Evolutionary conservation across 2,329 filamentous ascomycete genomes (phyloP).

Genomic region (Westerdykella ornata): DNA sequence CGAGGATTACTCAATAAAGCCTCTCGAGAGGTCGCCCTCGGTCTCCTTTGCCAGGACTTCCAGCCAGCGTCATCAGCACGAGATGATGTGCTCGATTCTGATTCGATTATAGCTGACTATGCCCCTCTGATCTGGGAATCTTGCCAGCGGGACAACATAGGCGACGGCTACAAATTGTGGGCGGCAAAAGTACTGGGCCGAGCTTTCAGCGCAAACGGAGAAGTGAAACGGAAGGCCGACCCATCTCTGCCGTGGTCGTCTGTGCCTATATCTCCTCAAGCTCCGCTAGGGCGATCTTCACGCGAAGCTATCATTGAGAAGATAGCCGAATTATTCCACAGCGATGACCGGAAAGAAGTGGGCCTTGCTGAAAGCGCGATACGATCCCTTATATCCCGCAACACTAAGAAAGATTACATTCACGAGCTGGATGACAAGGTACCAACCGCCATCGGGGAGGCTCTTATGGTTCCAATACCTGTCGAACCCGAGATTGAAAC

Average conservation of each 20-base stretch:
- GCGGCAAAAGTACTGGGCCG: conserved; percentile 76
- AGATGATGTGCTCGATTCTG: conserved; percentile 62
- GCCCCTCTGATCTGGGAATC: conserved; percentile 69
- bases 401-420: conserved; percentile 19
- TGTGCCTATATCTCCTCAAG: conserved; percentile 13
- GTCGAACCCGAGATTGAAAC: conserved; percentile 6
- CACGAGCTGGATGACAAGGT: conserved; percentile 27
- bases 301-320: conserved; percentile 34
- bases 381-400: conserved; percentile 25
- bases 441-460: conserved; percentile 23
- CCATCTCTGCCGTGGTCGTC: conserved; percentile 24
- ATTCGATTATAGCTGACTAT: conserved; percentile 56
- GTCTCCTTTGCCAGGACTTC: conserved; percentile 70
- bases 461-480: conserved; percentile 21
- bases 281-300: conserved; percentile 23
- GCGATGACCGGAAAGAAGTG: conserved; percentile 37
- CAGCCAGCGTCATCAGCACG: conserved; percentile 51
- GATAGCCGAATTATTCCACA: conserved; percentile 34
- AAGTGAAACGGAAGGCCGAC: conserved; percentile 45
- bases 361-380: conserved; percentile 41
- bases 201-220: conserved; percentile 61
- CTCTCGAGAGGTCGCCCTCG: conserved; percentile 63
- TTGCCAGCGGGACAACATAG: conserved; percentile 57
- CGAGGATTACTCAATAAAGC: conserved; percentile 61
- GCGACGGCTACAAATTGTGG: conserved; percentile 71